Evolutionary conservation across 2,329 filamentous ascomycete species (phyloP).

Genomic region (Beauveria scarabaeidicola): DNA sequence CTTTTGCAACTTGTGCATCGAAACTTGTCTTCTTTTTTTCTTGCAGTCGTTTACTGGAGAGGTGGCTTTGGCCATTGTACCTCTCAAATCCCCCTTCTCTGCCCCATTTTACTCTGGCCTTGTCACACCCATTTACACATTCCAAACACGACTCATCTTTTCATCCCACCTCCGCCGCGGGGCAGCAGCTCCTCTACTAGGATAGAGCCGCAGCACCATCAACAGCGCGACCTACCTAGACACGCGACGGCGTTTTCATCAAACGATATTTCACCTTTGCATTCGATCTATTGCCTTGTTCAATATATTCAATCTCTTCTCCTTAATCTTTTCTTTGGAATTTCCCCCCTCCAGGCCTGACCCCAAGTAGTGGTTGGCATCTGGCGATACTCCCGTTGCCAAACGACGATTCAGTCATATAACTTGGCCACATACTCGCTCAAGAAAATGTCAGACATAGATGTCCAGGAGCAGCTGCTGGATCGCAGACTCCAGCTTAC

Average conservation of each 20-base stretch:
- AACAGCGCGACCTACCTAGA: neutral
- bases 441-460: constrained; percentile 8
- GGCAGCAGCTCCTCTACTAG: neutral
- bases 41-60: neutral
- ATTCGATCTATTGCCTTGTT: neutral
- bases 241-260: neutral
- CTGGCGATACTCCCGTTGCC: neutral
- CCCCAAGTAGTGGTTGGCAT: too few relatives aligned
- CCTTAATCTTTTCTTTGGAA: neutral
- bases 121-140: neutral
- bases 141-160: neutral
- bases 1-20: neutral
- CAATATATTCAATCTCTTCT: neutral
- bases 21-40: neutral
- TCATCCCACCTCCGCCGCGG: constrained; percentile 3
- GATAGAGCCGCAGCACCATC: neutral
- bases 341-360: too few relatives aligned
- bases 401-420: neutral
- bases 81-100: neutral
- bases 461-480: constrained; percentile 35
- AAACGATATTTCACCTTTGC: too few relatives aligned
- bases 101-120: neutral
- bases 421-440: neutral
- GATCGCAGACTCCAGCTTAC: constrained; percentile 50
- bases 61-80: neutral